These are phyloP conservation scores for Phoma sp. DNA, from an alignment of 2,329 filamentous ascomycete species.

Conservation along the genomic window DNA sequence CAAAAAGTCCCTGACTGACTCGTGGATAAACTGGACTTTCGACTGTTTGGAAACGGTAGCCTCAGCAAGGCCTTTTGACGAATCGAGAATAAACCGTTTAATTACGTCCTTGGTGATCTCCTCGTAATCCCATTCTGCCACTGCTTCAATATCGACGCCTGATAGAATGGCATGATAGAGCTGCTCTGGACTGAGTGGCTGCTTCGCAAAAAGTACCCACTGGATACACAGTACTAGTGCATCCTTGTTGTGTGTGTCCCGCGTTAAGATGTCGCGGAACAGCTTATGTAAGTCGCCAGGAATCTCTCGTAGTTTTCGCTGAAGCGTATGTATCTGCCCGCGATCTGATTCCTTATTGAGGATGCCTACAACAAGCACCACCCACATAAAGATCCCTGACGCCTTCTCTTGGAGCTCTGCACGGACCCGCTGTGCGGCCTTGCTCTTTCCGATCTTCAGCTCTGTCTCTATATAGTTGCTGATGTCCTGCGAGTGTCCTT, in stretches of 20 bases:
- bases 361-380: conserved; percentile 41
- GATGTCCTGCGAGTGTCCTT: conserved; percentile 49
- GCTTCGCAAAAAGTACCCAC: conserved; percentile 27
- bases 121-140: conserved; percentile 20
- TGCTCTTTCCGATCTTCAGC: conserved; percentile 29
- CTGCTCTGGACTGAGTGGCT: conserved; percentile 21
- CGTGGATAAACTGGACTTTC: conserved; percentile 42
- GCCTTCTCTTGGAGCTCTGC: conserved; percentile 47
- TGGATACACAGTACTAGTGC: conserved; percentile 23
- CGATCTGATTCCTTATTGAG: conserved; percentile 51
- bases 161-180: conserved; percentile 24
- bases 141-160: conserved; percentile 10
- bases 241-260: conserved; percentile 47
- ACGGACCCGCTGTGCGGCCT: conserved; percentile 30
- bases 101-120: conserved; percentile 19
- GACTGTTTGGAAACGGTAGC: conserved; percentile 19
- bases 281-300: conserved; percentile 42
- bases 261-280: conserved; percentile 52
- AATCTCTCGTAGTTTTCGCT: conserved; percentile 44
- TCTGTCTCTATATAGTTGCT: conserved; percentile 27
- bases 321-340: conserved; percentile 38
- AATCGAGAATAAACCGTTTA: conserved; percentile 27
- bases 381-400: conserved; percentile 54
- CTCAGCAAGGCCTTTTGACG: conserved; percentile 33
- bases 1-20: conserved; percentile 48